These are phyloP conservation scores for Spirogloea muscicola DNA, from an alignment of 139 green algal species.

Conservation along the genomic window DNA sequence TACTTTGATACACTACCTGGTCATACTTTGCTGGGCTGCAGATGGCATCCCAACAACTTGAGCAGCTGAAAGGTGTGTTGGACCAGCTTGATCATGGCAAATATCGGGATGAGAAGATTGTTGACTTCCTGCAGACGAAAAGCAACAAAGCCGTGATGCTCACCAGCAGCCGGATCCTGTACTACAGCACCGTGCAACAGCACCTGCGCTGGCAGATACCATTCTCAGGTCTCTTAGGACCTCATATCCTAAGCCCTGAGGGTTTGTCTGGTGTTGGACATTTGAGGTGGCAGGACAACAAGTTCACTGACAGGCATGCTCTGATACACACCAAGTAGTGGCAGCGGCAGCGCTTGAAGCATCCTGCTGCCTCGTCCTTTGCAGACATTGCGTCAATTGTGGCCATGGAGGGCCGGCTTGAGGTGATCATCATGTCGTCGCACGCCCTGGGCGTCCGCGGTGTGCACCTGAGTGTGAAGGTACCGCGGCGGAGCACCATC, in stretches of 20 bases:
- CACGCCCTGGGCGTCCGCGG: neutral
- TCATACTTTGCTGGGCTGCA: too few relatives aligned
- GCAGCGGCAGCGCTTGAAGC: neutral
- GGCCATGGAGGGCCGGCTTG: slow-evolving; percentile 31
- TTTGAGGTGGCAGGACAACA: neutral
- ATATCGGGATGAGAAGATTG: slow-evolving; percentile 11
- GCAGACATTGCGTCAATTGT: slow-evolving; percentile 32
- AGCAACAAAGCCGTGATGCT: slow-evolving; percentile 18
- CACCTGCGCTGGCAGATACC: slow-evolving; percentile 25
- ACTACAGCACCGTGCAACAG: slow-evolving; percentile 10
- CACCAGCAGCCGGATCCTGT: slow-evolving; percentile 15
- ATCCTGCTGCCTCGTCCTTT: neutral
- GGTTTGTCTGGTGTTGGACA: neutral
- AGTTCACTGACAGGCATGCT: neutral
- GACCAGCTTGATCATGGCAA: slow-evolving; percentile 10
- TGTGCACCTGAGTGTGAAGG: neutral
- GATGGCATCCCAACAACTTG: neutral
- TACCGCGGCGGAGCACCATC: slow-evolving; percentile 6
- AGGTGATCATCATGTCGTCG: slow-evolving; percentile 33
- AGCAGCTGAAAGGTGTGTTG: slow-evolving; percentile 10
- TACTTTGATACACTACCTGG: slow-evolving; percentile 3
- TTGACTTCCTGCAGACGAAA: slow-evolving; percentile 34
- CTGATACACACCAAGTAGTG: neutral
- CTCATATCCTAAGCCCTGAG: neutral
- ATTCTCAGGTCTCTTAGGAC: too few relatives aligned